phyloP scores from a whole-genome alignment of 1,284 basidiomycete genomes.

The Xerocomus minutiporus region DNA sequence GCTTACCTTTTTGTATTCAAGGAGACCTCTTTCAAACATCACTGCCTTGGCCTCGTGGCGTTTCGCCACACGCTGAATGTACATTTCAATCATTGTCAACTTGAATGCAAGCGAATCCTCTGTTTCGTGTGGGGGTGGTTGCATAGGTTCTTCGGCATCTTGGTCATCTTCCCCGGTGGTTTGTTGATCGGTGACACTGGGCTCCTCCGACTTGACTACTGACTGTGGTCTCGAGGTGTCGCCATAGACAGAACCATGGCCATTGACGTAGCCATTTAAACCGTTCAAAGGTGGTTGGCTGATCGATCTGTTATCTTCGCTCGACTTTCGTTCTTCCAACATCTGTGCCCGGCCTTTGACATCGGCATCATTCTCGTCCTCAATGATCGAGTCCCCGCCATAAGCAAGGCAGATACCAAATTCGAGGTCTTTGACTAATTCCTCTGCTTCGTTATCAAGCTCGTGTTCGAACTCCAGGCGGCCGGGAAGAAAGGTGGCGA shows the following conservation, averaged over 20 bases:
- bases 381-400: conserved; percentile 80
- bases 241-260: conserved; percentile 43
- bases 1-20: conserved; percentile 90
- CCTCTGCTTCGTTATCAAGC: conserved; percentile 93
- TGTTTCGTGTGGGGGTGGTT: conserved; percentile 78
- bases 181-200: conserved; percentile 28
- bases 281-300: conserved; percentile 27
- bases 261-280: conserved; percentile 49
- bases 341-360: conserved; percentile 64
- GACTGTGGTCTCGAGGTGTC: conserved; percentile 38
- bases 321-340: conserved; percentile 55
- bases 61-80: conserved; percentile 88
- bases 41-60: conserved; percentile 84
- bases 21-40: conserved; percentile 87
- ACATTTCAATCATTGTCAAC: conserved; percentile 87
- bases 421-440: conserved; percentile 93
- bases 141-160: conserved; percentile 56
- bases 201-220: conserved; percentile 47
- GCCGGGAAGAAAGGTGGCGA: conserved; percentile 91
- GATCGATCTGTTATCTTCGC: conserved; percentile 28
- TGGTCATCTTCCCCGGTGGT: conserved; percentile 44
- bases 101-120: conserved; percentile 89
- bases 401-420: conserved; percentile 85
- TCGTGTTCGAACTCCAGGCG: conserved; percentile 98
- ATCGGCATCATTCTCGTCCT: conserved; percentile 69